Evolutionary conservation across 768 basidiomycete species (phyloP), one percentile per base, ranked within the genome.

Genomic region (Agrocybe pediades): DNA sequence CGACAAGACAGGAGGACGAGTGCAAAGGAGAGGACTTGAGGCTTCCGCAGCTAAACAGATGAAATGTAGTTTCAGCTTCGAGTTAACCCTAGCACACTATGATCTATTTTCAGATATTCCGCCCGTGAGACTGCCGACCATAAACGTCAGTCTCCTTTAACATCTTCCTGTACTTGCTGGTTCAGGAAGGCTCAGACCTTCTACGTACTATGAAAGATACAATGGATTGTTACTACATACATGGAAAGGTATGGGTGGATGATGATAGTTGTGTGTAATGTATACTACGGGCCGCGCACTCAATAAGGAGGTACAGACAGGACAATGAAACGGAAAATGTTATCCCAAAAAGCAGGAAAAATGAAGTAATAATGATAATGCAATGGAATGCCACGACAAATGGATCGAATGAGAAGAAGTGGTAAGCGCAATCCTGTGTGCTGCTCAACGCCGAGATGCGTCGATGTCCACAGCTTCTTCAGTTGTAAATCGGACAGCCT

Each of bases 391-490:
- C 45, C 9, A 2, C 17, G 40, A 42, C 26, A 40, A 39, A 41
- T 41, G 47, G 25, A 33, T 29, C 21, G 49, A 26, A 49, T 49
- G 39, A 15, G 40, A 23, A 16, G 15, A 50, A 29, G 30, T 16
- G 27, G 13, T 41, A 16, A 2, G 16, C 25, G 17, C 15, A 53
- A 36, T 40, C n/a, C n/a, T n/a, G n/a, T n/a, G n/a, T n/a, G n/a
- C n/a, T n/a, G n/a, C n/a, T n/a, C 39, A 54, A 42, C 46, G 48
- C 5, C 50, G 49, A 60, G 57, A 56, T 49, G 51, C 54, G 15
- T 59, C 61, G 45, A 46, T 27, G 23, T 50, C 47, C 7, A 17
- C 56, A 41, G 68, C 67, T 87, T 87, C 57, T 79, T 81, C 16
- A 76, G 80, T 0, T 75, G 54, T 15, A 58, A 62, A 50, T 66